phyloP scores from a whole-genome alignment of 257 asterid genomes.

The Solanum pennellii region DNA sequence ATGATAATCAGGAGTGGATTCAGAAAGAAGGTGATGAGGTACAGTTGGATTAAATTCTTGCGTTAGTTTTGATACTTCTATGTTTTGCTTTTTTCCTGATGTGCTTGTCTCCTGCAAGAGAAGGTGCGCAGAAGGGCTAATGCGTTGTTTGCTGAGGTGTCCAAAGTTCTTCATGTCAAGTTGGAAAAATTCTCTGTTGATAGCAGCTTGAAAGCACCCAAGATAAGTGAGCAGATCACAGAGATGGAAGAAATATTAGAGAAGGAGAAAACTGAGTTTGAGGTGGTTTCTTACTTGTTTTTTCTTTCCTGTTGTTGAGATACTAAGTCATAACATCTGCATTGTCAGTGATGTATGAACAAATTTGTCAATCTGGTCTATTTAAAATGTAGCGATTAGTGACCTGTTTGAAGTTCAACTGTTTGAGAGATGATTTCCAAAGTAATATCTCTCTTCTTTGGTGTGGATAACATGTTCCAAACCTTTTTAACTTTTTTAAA shows the following conservation, averaged over 20 bases:
- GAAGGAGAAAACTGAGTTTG: conserved; percentile 55
- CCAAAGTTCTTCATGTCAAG: conserved; percentile 37
- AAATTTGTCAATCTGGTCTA: neutral
- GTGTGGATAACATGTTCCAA: neutral
- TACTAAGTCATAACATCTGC: neutral
- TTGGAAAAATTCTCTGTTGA: conserved; percentile 19
- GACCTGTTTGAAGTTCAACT: neutral
- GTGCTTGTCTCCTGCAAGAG: conserved; percentile 5
- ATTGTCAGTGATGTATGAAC: neutral
- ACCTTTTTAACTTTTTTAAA: neutral
- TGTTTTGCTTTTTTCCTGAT: conserved; percentile 4
- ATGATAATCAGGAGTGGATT: conserved; percentile 59
- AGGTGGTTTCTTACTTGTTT: conserved; percentile 27
- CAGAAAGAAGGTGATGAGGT: conserved; percentile 61
- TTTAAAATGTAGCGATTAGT: neutral
- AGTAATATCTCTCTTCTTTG: neutral
- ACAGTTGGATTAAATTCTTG: neutral
- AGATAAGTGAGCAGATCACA: conserved; percentile 25
- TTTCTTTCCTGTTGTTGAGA: neutral
- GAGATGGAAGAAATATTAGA: conserved; percentile 46
- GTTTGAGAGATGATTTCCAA: neutral
- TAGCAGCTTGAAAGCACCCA: conserved; percentile 22
- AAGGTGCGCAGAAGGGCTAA: conserved; percentile 45
- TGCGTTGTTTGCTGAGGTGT: conserved; percentile 44
- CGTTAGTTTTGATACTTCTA: conserved; percentile 3